Percentiles rank a stretch among this genome's conserved stretches.
These are phyloP conservation scores for Wickerhamiella allomyrinae DNA, from an alignment of 805 yeast species.

Conservation along the genomic window DNA sequence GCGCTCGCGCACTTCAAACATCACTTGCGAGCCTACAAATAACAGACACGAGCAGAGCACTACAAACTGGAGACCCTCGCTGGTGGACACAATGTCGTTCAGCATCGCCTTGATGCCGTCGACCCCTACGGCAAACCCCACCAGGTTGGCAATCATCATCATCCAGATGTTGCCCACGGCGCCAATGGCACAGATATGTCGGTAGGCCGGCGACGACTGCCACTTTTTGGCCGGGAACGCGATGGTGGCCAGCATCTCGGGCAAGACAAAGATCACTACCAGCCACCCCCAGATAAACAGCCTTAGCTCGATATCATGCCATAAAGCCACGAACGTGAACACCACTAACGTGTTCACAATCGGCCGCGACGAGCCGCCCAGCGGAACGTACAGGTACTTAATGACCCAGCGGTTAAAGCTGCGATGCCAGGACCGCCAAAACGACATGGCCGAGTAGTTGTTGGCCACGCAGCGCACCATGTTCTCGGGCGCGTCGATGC, in stretches of 20 bases:
- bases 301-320: constrained; percentile 93
- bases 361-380: constrained; percentile 70
- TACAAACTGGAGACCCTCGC: constrained; percentile 40
- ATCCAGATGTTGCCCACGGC: constrained; percentile 86
- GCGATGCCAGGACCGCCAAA: constrained; percentile 99
- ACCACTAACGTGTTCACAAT: constrained; percentile 68
- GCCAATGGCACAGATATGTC: constrained; percentile 74
- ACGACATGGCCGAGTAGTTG: constrained; percentile 83
- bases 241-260: constrained; percentile 50
- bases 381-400: constrained; percentile 77
- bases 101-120: constrained; percentile 66
- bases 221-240: not conserved
- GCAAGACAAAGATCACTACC: constrained; percentile 70
- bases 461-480: constrained; percentile 94
- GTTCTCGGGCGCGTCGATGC: constrained; percentile 92
- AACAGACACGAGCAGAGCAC: constrained; percentile 56
- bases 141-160: constrained; percentile 94
- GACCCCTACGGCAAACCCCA: constrained; percentile 85
- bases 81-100: constrained; percentile 56
- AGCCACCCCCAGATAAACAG: constrained; percentile 93
- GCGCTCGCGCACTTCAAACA: constrained; percentile 83
- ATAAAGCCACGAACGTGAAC: constrained; percentile 87
- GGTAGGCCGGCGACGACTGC: constrained; percentile 37
- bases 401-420: constrained; percentile 83
- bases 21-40: constrained; percentile 77